phyloP scores from a whole-genome alignment of 2,329 filamentous ascomycete species.

The Epichloe bromicola region DNA sequence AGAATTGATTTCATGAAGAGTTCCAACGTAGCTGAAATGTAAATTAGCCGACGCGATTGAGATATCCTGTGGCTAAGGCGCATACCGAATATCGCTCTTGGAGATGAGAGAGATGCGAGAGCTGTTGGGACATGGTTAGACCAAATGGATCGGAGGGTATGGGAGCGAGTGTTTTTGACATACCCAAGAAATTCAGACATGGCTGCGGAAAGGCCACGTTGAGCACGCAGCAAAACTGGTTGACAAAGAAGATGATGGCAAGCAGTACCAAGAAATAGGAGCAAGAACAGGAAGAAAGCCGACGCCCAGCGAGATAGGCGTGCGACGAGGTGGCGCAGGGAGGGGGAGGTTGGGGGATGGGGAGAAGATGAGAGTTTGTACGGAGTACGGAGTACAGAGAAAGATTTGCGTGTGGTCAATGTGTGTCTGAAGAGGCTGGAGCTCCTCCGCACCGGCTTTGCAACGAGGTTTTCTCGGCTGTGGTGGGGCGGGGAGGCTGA shows the following conservation, averaged over 20 bases:
- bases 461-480: conserved; percentile 10
- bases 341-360: not conserved
- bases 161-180: conserved; percentile 10
- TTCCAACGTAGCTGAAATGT: conserved; percentile 71
- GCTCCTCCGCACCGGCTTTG: conserved; percentile 12
- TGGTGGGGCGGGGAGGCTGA: not conserved
- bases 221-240: conserved; percentile 22
- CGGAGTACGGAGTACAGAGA: conserved; percentile 10
- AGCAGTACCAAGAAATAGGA: conserved; percentile 8
- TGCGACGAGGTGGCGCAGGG: conserved; percentile 1
- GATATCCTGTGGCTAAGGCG: conserved; percentile 11
- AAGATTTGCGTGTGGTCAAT: conserved; percentile 20
- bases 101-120: conserved; percentile 94
- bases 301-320: conserved; percentile 1
- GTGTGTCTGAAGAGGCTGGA: conserved; percentile 16
- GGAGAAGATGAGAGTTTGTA: conserved; percentile 10
- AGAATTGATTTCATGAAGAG: conserved; percentile 94
- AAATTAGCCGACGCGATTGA: conserved; percentile 19
- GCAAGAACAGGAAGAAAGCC: not conserved
- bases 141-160: not conserved
- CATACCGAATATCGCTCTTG: conserved; percentile 91
- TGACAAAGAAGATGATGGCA: conserved; percentile 10
- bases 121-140: conserved; percentile 31
- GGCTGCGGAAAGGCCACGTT: conserved; percentile 25
- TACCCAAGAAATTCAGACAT: conserved; percentile 53